Base-by-base conservation (phyloP, 148 eudicot genomes). In the Rhododendron molle region DNA sequence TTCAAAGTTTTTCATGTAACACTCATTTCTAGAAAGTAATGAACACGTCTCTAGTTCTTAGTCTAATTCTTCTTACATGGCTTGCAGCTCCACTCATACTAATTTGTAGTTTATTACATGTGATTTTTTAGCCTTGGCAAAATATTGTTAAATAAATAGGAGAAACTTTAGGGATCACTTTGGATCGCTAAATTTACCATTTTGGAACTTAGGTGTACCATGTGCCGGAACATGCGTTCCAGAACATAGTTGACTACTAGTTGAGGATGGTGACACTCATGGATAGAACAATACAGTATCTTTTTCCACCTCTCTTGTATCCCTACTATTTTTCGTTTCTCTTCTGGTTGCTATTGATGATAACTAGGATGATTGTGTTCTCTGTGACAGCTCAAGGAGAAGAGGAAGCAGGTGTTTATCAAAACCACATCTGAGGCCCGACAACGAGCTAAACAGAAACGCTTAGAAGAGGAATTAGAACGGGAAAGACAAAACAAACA, bases 341-440 rank as follows among this genome's bases (percentile, higher is more conserved):
- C 13, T 20, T 76, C 21, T 46, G 54, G 78, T 80, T 69, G 46
- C 30, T 73, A 47, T 71, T 36, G 32, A 30, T 26, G 34, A 16
- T 40, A 4, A 34, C 40, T 69, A 28, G 20, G 65, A 47, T 78
- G 49, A 73, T 81, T 86, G 82, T 86, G 83, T 50, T 85, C 85
- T 88, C 71, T 74, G 73, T 88, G 82, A 34, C 83, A 97, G 99
- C 71, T 97, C 69, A 95, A 93, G 91, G 98, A 97, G 87, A 97
- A 97, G 90, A 94, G 88, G 91, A 95, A 88, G 89, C 99, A 97
- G 85, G 38, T 92, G 74, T 95, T 94, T 90, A 93, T 97, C 65
- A 97, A 97, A 92, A 92, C 95, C 86, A 95, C 98, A 60, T 90
- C 99, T 83, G 99, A 97, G 83, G 99, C 94, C 62, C 93, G 99